Conservation (phyloP, 169 alveolate species). For the Cryptosporidium sp. region DNA sequence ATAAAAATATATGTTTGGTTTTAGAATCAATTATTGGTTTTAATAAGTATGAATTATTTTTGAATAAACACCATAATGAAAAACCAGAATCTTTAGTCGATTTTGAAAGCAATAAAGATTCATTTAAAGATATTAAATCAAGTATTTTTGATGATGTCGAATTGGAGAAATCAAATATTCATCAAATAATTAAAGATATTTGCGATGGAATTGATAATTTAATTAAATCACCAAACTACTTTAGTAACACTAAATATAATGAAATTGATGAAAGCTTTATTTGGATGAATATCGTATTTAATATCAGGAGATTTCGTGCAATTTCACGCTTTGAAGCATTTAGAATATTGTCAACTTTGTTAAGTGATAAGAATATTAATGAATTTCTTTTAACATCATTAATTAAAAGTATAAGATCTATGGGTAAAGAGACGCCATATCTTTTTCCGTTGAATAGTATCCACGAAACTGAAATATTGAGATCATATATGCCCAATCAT, state of each 20-base stretch:
- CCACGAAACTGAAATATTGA: background rate
- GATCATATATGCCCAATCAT: background rate
- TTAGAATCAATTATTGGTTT: slow-evolving; percentile 20
- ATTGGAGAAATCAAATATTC: background rate
- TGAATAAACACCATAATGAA: background rate
- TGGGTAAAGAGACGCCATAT: slow-evolving; percentile 24
- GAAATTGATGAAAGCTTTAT: background rate
- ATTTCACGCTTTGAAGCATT: slow-evolving; percentile 45
- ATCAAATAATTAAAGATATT: slow-evolving; percentile 1
- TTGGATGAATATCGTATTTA: background rate
- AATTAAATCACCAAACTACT: slow-evolving; percentile 11
- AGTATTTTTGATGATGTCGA: background rate
- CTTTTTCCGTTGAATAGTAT: background rate
- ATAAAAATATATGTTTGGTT: slow-evolving; percentile 8
- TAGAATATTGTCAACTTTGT: background rate
- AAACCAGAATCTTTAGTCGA: background rate
- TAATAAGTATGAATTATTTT: background rate
- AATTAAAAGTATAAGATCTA: slow-evolving; percentile 21
- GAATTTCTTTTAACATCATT: background rate
- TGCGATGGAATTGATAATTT: slow-evolving; percentile 38
- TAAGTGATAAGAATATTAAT: background rate
- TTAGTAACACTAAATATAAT: background rate
- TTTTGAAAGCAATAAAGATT: background rate
- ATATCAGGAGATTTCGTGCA: slow-evolving; percentile 45
- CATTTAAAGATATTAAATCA: background rate